A percentile compares a stretch with the other conserved stretches of the same genome.
These are phyloP conservation scores for Serendipita sp. DNA, from an alignment of 768 basidiomycete genomes.

Conservation along the genomic window DNA sequence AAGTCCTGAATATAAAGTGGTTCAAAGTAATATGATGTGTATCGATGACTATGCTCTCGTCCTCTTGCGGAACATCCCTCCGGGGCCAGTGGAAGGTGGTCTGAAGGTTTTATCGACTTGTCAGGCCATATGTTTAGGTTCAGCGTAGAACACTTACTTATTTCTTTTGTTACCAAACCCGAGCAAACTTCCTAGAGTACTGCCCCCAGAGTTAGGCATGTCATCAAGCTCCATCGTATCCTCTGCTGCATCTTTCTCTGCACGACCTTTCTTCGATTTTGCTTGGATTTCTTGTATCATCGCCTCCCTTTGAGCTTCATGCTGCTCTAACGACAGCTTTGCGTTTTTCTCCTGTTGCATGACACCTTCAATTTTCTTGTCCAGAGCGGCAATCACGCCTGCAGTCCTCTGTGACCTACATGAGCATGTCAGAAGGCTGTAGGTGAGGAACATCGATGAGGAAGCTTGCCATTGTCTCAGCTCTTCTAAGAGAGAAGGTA, in stretches of 20 bases:
- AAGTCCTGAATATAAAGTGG: conserved; percentile 24
- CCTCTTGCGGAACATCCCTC: neutral
- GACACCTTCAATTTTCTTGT: conserved; percentile 1
- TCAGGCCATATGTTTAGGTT: neutral
- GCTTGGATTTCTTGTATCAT: neutral
- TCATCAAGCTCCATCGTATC: conserved; percentile 2
- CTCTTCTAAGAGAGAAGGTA: conserved; percentile 42
- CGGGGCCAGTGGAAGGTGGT: neutral
- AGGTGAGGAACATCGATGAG: neutral
- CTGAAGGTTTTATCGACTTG: neutral
- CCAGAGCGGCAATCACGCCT: neutral
- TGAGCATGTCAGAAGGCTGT: neutral
- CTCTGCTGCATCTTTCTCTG: neutral
- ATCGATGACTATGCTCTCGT: neutral
- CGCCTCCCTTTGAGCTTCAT: neutral
- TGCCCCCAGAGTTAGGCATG: neutral
- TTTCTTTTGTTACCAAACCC: neutral
- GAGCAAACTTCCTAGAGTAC: neutral
- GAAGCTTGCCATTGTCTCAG: conserved; percentile 46
- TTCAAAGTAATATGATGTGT: neutral
- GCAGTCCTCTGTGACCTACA: neutral
- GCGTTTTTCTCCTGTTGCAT: neutral
- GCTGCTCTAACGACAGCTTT: neutral
- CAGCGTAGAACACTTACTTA: neutral
- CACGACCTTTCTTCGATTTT: neutral